Base-by-base conservation (phyloP, 257 asterid species). In the Gentiana straminea region DNA sequence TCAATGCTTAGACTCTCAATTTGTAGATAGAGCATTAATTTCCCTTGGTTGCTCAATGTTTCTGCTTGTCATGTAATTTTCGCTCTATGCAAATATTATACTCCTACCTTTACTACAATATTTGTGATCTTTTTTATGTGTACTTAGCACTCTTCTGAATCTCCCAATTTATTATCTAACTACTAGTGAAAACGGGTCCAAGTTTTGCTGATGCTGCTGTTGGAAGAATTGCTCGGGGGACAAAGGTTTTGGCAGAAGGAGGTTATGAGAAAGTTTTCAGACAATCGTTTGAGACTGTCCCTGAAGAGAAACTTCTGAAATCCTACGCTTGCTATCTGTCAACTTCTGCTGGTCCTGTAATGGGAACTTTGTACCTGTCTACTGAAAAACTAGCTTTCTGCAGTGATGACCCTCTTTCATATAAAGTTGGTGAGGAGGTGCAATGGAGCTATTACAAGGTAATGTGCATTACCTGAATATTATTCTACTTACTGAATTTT, bases 361-460 rank as follows among this genome's bases (percentile, higher is more conserved):
- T 88, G 94, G 99, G 99, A 37, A 77, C 83, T 57, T 55, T 92
- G 53, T 92, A 92, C 47, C 67, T 92, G 47, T 92, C 99, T 55
- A 72, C 86, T 62, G 83, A 81, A 52, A 92, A 92, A 72, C 86
- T 92, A 63, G 97, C 96, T 44, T 92, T 92, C 75, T 82, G 87
- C 68, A 92, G 99, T 58, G 99, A 92, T 74, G 79, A 50, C 71
- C 99, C 97, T 13, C 95, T 88, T 43, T 72, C 91, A 4, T 89
- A 88, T 72, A 78, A 84, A 77, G 79, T 77, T 44, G 82, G 72
- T 63, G 96, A 83, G 38, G 68, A 82, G 75, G 85, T 83, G 8
- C 87, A 92, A 59, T 89, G 97, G 97, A 92, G 99, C 81, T 81
- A 89, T 64, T 92, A 92, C 58, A 89, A 92, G 99, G 99, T 92